phyloP scores from a whole-genome alignment of 352 stramenopile species.

The Pythium periplocum region DNA sequence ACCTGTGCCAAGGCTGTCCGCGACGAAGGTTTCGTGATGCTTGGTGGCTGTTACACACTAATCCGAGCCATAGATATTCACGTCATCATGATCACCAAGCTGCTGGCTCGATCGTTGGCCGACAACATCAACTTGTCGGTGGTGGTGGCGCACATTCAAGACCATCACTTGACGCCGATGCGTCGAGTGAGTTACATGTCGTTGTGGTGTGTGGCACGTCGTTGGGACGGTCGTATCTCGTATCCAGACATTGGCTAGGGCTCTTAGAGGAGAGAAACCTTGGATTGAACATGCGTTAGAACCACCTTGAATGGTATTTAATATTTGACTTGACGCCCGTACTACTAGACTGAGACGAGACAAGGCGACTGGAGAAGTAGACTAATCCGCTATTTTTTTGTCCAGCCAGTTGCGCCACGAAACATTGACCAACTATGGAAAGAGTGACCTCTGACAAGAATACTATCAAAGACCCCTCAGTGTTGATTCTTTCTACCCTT shows the following conservation, averaged over 20 bases:
- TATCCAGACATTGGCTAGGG: slow-evolving; percentile 27
- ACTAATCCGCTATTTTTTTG: too few relatives aligned
- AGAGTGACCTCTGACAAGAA: too few relatives aligned
- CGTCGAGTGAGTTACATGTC: slow-evolving; percentile 21
- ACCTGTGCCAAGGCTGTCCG: slow-evolving; percentile 28
- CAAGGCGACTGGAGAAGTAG: too few relatives aligned
- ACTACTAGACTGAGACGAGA: too few relatives aligned
- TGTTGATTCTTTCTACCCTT: too few relatives aligned
- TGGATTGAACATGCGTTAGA: too few relatives aligned
- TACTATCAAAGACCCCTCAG: too few relatives aligned
- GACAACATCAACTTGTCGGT: slow-evolving; percentile 28
- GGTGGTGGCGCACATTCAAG: slow-evolving; percentile 22
- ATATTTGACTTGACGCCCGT: too few relatives aligned
- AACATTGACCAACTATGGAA: too few relatives aligned
- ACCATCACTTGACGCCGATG: slow-evolving; percentile 23
- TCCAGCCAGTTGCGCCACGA: too few relatives aligned
- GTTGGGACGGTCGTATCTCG: slow-evolving; percentile 25
- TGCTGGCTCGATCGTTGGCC: slow-evolving; percentile 18
- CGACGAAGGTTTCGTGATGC: slow-evolving; percentile 31
- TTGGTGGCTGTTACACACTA: slow-evolving; percentile 25
- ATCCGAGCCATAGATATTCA: slow-evolving; percentile 32
- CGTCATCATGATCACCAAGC: slow-evolving; percentile 27
- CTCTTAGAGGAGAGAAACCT: too few relatives aligned
- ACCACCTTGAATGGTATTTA: too few relatives aligned
- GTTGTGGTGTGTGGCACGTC: slow-evolving; percentile 18